Conservation (phyloP, 306 rosid species). For the Vigna radiata region DNA sequence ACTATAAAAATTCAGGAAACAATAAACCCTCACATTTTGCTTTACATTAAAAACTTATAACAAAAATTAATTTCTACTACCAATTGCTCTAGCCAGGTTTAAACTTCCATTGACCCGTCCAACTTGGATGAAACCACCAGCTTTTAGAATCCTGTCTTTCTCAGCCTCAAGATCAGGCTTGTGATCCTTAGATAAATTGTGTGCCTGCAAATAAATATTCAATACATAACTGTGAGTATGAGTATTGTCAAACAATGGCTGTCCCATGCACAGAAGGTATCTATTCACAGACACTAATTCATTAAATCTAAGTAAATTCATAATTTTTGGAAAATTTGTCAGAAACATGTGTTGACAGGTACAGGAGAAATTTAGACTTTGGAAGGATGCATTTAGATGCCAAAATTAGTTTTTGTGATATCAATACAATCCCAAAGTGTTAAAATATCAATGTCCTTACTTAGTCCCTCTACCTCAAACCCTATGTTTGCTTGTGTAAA, state of each 20-base stretch:
- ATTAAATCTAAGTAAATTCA: not conserved
- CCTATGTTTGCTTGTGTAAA: not conserved
- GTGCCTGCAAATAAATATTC: slow-evolving; percentile 69
- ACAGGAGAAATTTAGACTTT: not conserved
- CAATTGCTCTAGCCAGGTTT: slow-evolving; percentile 95
- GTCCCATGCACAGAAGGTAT: slow-evolving; percentile 24
- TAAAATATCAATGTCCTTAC: not conserved
- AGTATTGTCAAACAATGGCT: slow-evolving; percentile 30
- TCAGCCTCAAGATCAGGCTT: slow-evolving; percentile 90
- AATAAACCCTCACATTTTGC: slow-evolving; percentile 22
- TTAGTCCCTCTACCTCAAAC: not conserved
- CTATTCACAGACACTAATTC: not conserved
- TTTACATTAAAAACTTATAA: slow-evolving; percentile 18
- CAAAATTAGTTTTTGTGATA: slow-evolving; percentile 7
- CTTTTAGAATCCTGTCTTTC: slow-evolving; percentile 88
- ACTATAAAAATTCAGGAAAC: slow-evolving; percentile 11
- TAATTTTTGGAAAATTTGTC: not conserved
- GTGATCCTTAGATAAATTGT: slow-evolving; percentile 90
- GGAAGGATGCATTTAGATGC: slow-evolving; percentile 15
- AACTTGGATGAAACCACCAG: slow-evolving; percentile 92
- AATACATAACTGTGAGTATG: slow-evolving; percentile 30
- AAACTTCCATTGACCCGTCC: slow-evolving; percentile 96
- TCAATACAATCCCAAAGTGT: not conserved
- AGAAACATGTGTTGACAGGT: slow-evolving; percentile 16
- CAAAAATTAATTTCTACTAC: slow-evolving; percentile 46